Evolutionary conservation across 352 stramenopile species (phyloP), one percentile per base, ranked within the genome.

Genomic region (Globisporangium recalcitrans): DNA sequence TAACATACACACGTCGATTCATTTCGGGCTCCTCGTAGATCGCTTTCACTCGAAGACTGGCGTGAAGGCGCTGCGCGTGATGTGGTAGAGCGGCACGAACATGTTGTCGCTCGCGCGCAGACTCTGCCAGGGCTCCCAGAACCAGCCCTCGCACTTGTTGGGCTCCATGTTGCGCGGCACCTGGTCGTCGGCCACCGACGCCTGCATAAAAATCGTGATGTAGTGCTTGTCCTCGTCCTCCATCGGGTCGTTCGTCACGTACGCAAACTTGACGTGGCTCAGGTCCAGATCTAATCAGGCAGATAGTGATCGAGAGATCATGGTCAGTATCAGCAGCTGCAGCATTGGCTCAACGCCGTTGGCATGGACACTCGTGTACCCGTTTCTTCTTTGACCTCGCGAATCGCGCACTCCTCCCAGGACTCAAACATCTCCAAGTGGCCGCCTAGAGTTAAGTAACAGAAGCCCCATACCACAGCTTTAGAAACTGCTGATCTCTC

Each of bases 191-290:
- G 70, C 63, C 38, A 94, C 77, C 3, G 58, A 58, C 3, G 83
- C 82, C 52, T 91, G 80, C 78, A 91, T 89, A 54, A 93, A 82
- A 63, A 94, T 88, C 46, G 85, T 94, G 57, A 92, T 90, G 72
- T 92, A 94, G 68, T 94, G 85, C 60, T 91, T 93, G 63, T 65
- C 75, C 62, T 92, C 80, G 58, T 89, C 73, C 62, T 88, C 71
- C 82, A 92, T 94, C 7, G 74, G 75, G 65, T 94, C 85, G 67
- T 94, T 94, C 10, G 85, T 94, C 52, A 89, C 80, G 49, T 85
- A 87, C 19, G 80, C 74, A 57, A 94, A 88, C 53, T 57, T 74
- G 34, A 72, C 67, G 40, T 65, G 63, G 13, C 72, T 68, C 42
- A 94, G 54, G 52, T 91, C 77, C 29, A 94, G 58, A 62, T 91